phyloP scores from a whole-genome alignment of 2,329 filamentous ascomycete species.

The Aspergillus sp. region DNA sequence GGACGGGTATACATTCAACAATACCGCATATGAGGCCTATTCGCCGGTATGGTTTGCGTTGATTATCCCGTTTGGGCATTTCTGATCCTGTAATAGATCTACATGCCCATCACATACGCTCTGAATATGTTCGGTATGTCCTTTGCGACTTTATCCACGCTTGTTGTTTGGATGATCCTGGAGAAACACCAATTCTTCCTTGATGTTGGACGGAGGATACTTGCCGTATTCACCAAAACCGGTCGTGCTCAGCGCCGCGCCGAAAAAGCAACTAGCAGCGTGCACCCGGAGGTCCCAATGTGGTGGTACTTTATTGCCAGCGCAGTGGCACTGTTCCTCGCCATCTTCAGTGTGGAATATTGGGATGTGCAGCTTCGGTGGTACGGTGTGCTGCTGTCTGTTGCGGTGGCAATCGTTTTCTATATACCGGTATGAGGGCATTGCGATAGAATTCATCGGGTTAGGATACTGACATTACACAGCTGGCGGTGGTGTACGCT shows the following conservation, averaged over 20 bases:
- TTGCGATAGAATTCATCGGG: not conserved
- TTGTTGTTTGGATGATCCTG: constrained; percentile 21
- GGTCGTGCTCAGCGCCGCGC: too few relatives aligned
- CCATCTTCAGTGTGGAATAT: constrained; percentile 20
- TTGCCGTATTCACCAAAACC: too few relatives aligned
- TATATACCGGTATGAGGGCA: constrained; percentile 14
- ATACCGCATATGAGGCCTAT: constrained; percentile 58
- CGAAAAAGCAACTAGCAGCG: too few relatives aligned
- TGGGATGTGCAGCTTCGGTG: constrained; percentile 19
- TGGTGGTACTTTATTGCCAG: constrained; percentile 17
- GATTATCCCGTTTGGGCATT: constrained; percentile 1
- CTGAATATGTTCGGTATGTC: constrained; percentile 50
- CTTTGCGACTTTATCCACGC: constrained; percentile 59
- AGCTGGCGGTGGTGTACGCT: constrained; percentile 21
- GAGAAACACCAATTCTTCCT: constrained; percentile 15
- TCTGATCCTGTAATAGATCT: constrained; percentile 9
- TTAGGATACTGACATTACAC: not conserved
- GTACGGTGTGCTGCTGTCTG: constrained; percentile 21
- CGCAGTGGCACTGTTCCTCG: constrained; percentile 14
- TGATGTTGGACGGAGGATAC: too few relatives aligned
- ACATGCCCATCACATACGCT: constrained; percentile 22
- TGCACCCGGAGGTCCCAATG: constrained; percentile 11
- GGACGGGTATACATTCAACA: constrained; percentile 55
- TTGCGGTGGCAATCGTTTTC: constrained; percentile 17
- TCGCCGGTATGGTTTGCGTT: constrained; percentile 57